Evolutionary conservation across 2,329 filamentous ascomycete species (phyloP).

Genomic region (Fusarium setosum): DNA sequence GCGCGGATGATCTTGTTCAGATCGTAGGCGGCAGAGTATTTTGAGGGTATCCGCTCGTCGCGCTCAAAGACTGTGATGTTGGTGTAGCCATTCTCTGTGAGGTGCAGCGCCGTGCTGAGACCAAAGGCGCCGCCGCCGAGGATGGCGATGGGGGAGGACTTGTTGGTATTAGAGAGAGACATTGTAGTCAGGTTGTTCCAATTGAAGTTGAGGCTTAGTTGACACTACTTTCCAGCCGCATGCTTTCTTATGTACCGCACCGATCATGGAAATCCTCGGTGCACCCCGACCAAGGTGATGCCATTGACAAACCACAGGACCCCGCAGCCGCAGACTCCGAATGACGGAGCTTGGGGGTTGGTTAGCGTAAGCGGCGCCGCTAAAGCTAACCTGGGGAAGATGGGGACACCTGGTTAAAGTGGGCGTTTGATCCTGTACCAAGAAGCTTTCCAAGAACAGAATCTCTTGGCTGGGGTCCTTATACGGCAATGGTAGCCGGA

Average conservation of each 20-base stretch:
- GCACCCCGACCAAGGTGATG: background rate
- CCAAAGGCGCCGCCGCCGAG: constrained; percentile 18
- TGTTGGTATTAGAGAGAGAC: background rate
- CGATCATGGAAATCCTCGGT: background rate
- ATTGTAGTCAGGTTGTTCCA: background rate
- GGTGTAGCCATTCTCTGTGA: constrained; percentile 6
- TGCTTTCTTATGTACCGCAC: background rate
- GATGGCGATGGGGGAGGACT: constrained; percentile 11
- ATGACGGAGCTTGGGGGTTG: background rate
- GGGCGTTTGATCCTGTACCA: no score
- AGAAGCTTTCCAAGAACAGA: no score
- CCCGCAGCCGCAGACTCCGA: background rate
- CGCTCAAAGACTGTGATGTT: constrained; percentile 20
- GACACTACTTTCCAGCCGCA: background rate
- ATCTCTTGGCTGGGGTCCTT: no score
- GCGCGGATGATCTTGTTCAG: constrained; percentile 24
- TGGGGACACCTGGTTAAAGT: background rate
- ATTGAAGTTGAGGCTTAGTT: background rate
- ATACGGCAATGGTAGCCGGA: background rate
- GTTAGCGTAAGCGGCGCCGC: constrained; percentile 11
- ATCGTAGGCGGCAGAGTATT: constrained; percentile 16
- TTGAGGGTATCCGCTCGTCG: constrained; percentile 11
- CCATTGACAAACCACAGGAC: no score
- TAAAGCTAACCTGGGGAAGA: constrained; percentile 6
- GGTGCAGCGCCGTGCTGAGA: constrained; percentile 15